A percentile compares a stretch with the other conserved stretches of the same genome.
phyloP scores from a whole-genome alignment of 2,329 filamentous ascomycete species.

The Phyllosticta paracitricarpa region DNA sequence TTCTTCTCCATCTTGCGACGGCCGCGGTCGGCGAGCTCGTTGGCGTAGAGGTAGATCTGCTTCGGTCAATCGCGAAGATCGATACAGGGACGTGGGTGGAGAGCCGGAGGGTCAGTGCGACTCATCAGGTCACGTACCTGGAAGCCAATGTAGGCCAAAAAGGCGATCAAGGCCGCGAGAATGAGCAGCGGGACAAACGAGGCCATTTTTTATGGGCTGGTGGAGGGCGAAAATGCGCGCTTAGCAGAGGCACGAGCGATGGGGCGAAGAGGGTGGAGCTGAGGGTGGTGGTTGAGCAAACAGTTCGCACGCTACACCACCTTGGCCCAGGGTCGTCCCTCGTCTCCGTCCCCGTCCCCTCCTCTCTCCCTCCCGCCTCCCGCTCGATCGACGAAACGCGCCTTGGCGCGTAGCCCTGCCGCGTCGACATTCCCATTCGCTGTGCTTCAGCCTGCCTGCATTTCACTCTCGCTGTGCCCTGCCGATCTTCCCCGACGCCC shows the following conservation, averaged over 20 bases:
- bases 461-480: not conserved
- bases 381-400: not conserved
- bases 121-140: conserved; percentile 32
- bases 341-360: not conserved
- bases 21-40: conserved; percentile 55
- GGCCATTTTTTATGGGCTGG: conserved; percentile 21
- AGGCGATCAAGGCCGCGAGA: conserved; percentile 48
- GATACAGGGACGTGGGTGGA: not conserved
- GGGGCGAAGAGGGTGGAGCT: not conserved
- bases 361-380: not conserved
- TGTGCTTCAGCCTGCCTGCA: not conserved
- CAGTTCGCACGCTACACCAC: not conserved
- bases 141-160: conserved; percentile 56
- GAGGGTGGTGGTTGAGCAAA: not conserved
- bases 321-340: not conserved
- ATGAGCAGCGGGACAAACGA: conserved; percentile 52
- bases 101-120: conserved; percentile 3
- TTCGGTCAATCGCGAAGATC: conserved; percentile 1
- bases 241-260: not conserved
- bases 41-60: conserved; percentile 55
- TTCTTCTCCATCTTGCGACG: conserved; percentile 63
- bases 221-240: not conserved
- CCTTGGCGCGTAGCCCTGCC: not conserved
- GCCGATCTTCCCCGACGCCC: not conserved
- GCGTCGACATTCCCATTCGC: not conserved